A percentile compares a stretch with the other conserved stretches of the same genome.
Conservation (phyloP, 2,329 filamentous ascomycete genomes). For the Aphanocladium album region DNA sequence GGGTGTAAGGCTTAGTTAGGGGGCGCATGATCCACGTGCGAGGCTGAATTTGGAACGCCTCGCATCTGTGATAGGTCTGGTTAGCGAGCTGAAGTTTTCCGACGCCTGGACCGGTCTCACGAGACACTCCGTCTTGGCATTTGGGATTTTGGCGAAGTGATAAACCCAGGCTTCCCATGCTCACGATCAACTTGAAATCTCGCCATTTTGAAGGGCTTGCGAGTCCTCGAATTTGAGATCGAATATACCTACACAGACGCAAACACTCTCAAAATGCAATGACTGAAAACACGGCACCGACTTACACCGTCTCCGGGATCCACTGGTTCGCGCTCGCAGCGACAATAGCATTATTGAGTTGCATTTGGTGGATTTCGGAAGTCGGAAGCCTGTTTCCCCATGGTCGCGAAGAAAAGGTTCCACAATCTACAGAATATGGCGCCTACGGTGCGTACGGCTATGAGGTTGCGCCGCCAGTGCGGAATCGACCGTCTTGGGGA, state of each 20-base stretch:
- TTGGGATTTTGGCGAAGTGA: background rate
- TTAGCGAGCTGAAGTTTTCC: constrained; percentile 10
- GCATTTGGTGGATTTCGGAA: constrained; percentile 5
- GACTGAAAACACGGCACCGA: background rate
- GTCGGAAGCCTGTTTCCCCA: background rate
- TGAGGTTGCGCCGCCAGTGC: background rate
- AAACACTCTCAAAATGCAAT: background rate
- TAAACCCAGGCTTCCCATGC: background rate
- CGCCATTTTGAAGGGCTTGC: too few relatives aligned
- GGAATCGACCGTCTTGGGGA: background rate
- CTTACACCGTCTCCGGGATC: constrained; percentile 1
- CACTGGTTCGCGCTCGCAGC: constrained; percentile 2
- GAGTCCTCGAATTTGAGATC: too few relatives aligned
- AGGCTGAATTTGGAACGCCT: constrained; percentile 11
- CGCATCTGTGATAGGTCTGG: constrained; percentile 9
- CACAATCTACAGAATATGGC: background rate
- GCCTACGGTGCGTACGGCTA: background rate
- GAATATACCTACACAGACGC: background rate
- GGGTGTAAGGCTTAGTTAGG: too few relatives aligned
- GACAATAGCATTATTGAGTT: background rate
- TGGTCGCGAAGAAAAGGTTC: background rate
- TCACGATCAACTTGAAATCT: background rate
- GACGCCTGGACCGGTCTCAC: background rate
- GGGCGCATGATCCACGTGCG: background rate
- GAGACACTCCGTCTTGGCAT: constrained; percentile 4